Evolutionary conservation across 768 basidiomycete genomes (phyloP).

Genomic region (Tubosaeta sp.): DNA sequence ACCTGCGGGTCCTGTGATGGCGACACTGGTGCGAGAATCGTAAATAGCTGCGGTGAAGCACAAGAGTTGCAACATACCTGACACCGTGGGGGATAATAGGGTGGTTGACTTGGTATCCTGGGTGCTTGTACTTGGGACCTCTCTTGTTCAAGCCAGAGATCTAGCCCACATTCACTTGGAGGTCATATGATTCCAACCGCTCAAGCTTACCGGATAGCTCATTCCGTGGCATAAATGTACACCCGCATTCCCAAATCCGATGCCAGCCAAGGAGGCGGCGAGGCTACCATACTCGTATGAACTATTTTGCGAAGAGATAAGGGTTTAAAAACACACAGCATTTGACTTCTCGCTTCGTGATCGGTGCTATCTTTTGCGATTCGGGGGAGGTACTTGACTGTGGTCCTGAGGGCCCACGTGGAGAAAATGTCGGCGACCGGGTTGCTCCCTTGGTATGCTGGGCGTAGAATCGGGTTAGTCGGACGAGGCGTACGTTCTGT

Average conservation of each 20-base stretch:
- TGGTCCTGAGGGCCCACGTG: constrained; percentile 86
- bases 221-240: constrained; percentile 90
- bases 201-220: constrained; percentile 68
- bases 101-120: constrained; percentile 78
- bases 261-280: constrained; percentile 91
- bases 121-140: constrained; percentile 87
- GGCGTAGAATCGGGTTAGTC: constrained; percentile 82
- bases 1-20: constrained; percentile 85
- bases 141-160: constrained; percentile 94
- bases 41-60: neutral
- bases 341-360: constrained; percentile 79
- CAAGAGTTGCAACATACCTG: constrained; percentile 39
- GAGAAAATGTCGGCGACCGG: constrained; percentile 96
- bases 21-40: constrained; percentile 49
- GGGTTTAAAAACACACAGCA: constrained; percentile 59
- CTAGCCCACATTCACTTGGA: constrained; percentile 33
- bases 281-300: constrained; percentile 43
- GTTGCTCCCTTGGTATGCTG: constrained; percentile 92
- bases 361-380: constrained; percentile 78
- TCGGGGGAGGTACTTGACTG: constrained; percentile 84
- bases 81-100: constrained; percentile 95
- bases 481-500: constrained; percentile 88
- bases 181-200: neutral
- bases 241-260: constrained; percentile 92
- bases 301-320: neutral